Conservation (phyloP, 192 early-diverging fungal genomes). For the Coemansia sp. region DNA sequence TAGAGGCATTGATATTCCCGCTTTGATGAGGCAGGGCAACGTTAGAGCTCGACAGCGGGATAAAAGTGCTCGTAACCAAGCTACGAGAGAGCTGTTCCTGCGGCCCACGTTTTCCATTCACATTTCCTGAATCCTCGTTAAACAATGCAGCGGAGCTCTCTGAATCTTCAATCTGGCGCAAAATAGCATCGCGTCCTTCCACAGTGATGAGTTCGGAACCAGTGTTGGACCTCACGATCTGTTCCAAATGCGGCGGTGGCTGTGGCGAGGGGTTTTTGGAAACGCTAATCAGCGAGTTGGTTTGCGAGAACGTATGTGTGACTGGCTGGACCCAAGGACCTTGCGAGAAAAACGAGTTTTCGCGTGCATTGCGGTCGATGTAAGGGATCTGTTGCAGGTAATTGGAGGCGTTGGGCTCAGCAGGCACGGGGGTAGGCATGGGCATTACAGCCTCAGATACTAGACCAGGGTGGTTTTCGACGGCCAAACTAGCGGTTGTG, state of each 20-base stretch:
- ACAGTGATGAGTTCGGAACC: conserved; percentile 13
- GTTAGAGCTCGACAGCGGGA: conserved; percentile 42
- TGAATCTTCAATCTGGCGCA: conserved; percentile 10
- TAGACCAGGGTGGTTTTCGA: conserved; percentile 40
- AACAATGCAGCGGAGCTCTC: conserved; percentile 10
- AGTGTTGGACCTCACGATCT: conserved; percentile 35
- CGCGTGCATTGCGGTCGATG: conserved; percentile 37
- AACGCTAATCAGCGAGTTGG: background rate
- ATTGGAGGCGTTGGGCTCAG: conserved; percentile 2
- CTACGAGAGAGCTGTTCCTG: background rate
- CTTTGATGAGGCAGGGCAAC: conserved; percentile 8
- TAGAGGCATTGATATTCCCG: conserved; percentile 1
- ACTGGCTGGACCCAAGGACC: conserved; percentile 44
- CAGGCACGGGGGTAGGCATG: background rate
- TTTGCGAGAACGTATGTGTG: conserved; percentile 8
- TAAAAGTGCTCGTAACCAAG: conserved; percentile 17
- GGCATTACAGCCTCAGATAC: too few relatives aligned
- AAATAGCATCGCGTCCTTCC: conserved; percentile 21
- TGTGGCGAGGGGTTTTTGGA: too few relatives aligned
- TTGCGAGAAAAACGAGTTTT: conserved; percentile 43
- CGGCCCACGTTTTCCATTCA: background rate
- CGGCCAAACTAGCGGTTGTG: conserved; percentile 40
- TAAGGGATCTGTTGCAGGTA: conserved; percentile 40
- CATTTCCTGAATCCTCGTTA: background rate
- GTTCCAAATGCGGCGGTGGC: conserved; percentile 10